Evolutionary conservation across 106 monocot species (phyloP), one percentile per base, ranked within the genome.

Genomic region (Dendrobium officinale): DNA sequence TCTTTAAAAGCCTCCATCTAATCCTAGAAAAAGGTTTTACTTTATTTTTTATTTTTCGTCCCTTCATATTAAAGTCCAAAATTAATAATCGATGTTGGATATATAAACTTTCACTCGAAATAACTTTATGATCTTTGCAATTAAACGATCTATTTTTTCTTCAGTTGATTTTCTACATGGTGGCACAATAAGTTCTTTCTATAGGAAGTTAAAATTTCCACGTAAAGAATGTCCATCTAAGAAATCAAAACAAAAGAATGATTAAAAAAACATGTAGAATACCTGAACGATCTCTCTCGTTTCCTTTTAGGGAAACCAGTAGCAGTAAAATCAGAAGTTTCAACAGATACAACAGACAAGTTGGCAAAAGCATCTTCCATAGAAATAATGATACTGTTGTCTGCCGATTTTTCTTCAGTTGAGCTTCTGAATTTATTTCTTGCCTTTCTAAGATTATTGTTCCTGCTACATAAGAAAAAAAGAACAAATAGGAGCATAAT

Each of bases 201-300:
- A 22, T 22, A 64, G 0, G 15, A 64, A 22, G 64, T 64, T 64
- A 9, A 66, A 64, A 66, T 66, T 66, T 66, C 22, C 6, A 24
- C 24, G 8, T 66, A 1, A n/a, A 66, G 64, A 4, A n/a, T 9
- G 24, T 26, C 64, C 5, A 26, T 24, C 6, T 26, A 66, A 20
- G 40, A 4, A 27, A 72, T 72, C 72, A 72, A 72, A 37, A 72
- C 40, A 72, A 37, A 72, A 37, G 5, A 72, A 72, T 33, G 37
- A 33, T 13, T 37, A 72, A 72, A 72, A 9, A 40, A 11, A 16
- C 26, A 54, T 72, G 6, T 54, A 54, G 1, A 40, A 29, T 61
- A 33, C 22, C 85, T 85, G 55, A 77, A 18, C 27, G 11, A 51
- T 33, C 70, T 85, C 68, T 80, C 81, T 44, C 72, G 70, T 59